Evolutionary conservation across 2,329 filamentous ascomycete species (phyloP).

Genomic region (Seiridium unicorne): DNA sequence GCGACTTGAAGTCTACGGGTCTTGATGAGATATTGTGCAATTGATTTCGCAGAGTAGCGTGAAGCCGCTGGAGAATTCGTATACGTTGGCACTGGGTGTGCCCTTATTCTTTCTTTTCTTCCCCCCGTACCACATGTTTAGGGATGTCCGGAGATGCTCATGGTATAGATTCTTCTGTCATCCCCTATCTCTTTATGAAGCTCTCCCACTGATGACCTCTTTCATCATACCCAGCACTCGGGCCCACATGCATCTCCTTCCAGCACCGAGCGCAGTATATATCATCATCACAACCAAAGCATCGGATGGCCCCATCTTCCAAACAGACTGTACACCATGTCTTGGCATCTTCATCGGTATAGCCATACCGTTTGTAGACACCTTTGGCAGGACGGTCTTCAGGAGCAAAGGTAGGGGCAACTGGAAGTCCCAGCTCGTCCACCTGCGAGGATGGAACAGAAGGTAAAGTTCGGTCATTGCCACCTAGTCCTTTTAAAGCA

Average conservation of each 20-base stretch:
- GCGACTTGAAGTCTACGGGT: no score
- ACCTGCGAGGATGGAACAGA: slow-evolving; percentile 27
- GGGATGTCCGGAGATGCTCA: no score
- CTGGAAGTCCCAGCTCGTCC: slow-evolving; percentile 41
- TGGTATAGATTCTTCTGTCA: neutral
- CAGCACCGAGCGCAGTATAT: slow-evolving; percentile 78
- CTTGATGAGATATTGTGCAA: no score
- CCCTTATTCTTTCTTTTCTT: no score
- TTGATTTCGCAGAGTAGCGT: no score
- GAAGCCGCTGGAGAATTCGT: no score
- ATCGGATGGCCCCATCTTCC: slow-evolving; percentile 72
- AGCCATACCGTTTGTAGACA: slow-evolving; percentile 38
- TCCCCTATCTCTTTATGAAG: slow-evolving; percentile 30
- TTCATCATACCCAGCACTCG: slow-evolving; percentile 69
- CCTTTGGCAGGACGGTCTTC: slow-evolving; percentile 37
- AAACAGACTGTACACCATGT: slow-evolving; percentile 83
- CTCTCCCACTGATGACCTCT: slow-evolving; percentile 65
- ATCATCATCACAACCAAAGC: slow-evolving; percentile 68
- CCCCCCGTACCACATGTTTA: no score
- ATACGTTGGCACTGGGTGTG: no score
- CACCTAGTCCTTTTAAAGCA: slow-evolving; percentile 39
- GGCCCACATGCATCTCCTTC: slow-evolving; percentile 75
- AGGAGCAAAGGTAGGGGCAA: slow-evolving; percentile 49
- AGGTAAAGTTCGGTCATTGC: slow-evolving; percentile 17
- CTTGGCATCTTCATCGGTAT: slow-evolving; percentile 69